These are phyloP conservation scores for Stephania cephalantha DNA, from an alignment of 164 flowering plant species.

Conservation along the genomic window DNA sequence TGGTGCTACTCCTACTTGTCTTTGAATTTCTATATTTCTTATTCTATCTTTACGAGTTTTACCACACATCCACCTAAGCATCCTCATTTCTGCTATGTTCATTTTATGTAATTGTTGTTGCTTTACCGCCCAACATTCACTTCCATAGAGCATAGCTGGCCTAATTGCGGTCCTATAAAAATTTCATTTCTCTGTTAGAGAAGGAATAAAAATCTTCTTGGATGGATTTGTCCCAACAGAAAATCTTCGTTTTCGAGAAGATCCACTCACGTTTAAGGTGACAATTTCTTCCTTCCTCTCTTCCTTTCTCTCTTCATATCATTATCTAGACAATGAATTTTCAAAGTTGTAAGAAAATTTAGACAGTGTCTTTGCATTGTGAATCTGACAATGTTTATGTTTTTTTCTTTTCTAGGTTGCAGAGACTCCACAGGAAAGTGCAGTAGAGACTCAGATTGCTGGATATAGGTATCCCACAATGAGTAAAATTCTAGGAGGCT, in stretches of 20 bases:
- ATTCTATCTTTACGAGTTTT: too few species aligned
- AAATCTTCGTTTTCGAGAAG: constrained; percentile 89
- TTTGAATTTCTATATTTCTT: too few species aligned
- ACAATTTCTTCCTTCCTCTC: too few species aligned
- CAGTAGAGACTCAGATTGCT: constrained; percentile 89
- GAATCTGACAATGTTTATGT: background rate
- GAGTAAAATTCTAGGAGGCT: constrained; percentile 81
- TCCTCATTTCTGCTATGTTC: too few species aligned
- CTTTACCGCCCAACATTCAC: too few species aligned
- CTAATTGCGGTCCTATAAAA: too few species aligned
- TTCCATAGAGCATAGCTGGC: too few species aligned
- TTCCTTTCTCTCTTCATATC: too few species aligned
- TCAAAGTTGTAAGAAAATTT: background rate
- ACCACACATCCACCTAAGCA: too few species aligned
- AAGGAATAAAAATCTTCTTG: constrained; percentile 94
- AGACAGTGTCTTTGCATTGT: background rate
- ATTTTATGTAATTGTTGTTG: too few species aligned
- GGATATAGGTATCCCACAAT: constrained; percentile 88
- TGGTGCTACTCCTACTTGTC: too few species aligned
- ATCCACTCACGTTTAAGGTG: constrained; percentile 71
- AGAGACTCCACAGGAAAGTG: constrained; percentile 21
- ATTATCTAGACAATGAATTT: background rate
- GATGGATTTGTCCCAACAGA: constrained; percentile 98
- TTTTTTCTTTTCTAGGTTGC: constrained; percentile 47
- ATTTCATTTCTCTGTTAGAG: constrained; percentile 30